Evolutionary conservation across 2,329 filamentous ascomycete species (phyloP).

Genomic region (Xylariaceae sp.): DNA sequence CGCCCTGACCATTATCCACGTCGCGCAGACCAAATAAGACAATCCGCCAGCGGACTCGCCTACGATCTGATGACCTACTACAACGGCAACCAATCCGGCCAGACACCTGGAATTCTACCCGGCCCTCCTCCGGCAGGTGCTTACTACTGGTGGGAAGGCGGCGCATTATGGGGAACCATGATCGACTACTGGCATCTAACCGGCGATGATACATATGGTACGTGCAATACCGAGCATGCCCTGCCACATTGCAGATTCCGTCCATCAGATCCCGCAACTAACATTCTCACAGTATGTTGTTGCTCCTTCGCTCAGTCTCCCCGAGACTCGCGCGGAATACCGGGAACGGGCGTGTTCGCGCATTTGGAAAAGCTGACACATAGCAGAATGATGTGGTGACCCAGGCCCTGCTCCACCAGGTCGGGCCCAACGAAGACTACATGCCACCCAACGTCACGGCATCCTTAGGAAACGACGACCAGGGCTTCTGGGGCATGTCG

Average conservation of each 20-base stretch:
- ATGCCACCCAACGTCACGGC: slow-evolving; percentile 38
- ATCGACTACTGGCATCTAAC: slow-evolving; percentile 43
- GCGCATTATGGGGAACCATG: slow-evolving; percentile 26
- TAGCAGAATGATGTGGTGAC: slow-evolving; percentile 41
- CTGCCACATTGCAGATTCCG: too few relatives aligned
- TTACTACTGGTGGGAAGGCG: slow-evolving; percentile 29
- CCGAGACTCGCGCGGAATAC: too few relatives aligned
- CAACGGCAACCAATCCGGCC: slow-evolving; percentile 24
- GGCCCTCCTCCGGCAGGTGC: slow-evolving; percentile 25
- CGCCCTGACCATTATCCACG: neutral
- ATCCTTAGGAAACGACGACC: slow-evolving; percentile 45
- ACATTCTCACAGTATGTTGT: too few relatives aligned
- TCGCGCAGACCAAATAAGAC: slow-evolving; percentile 42
- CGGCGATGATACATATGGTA: slow-evolving; percentile 42
- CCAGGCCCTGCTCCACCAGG: slow-evolving; percentile 37
- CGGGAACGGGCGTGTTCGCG: too few relatives aligned
- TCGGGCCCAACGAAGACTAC: slow-evolving; percentile 36
- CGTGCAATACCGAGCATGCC: too few relatives aligned
- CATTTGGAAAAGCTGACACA: too few relatives aligned
- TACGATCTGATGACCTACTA: slow-evolving; percentile 26
- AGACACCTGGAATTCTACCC: slow-evolving; percentile 25
- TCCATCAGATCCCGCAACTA: too few relatives aligned
- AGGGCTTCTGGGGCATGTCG: slow-evolving; percentile 59
- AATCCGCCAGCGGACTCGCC: slow-evolving; percentile 22
- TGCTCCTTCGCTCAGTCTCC: too few relatives aligned